phyloP scores from a whole-genome alignment of 202 grass and related monocot genomes.

The Carex arenaria region DNA sequence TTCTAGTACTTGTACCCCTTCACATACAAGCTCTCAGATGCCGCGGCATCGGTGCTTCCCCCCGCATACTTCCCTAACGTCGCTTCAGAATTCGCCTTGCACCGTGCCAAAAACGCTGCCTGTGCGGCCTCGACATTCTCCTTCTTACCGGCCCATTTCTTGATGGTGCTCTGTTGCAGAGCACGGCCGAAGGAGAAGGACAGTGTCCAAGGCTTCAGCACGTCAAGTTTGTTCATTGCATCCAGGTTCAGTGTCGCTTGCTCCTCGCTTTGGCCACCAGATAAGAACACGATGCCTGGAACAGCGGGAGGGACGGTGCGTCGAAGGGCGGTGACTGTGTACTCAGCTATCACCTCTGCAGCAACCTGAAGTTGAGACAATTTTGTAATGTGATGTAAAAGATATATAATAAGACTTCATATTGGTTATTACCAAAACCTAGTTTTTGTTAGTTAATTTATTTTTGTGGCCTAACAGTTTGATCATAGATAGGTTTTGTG shows the following conservation, averaged over 20 bases:
- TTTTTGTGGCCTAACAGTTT: neutral
- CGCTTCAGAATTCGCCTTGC: constrained; percentile 89
- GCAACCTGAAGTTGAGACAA: constrained; percentile 34
- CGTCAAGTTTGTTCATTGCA: constrained; percentile 84
- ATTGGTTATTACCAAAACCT: neutral
- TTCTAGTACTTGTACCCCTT: constrained; percentile 80
- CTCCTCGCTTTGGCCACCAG: constrained; percentile 92
- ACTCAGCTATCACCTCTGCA: constrained; percentile 58
- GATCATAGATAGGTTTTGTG: neutral
- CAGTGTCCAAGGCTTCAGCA: constrained; percentile 83
- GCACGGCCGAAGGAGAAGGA: constrained; percentile 92
- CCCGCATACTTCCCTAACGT: constrained; percentile 71
- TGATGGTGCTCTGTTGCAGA: constrained; percentile 89
- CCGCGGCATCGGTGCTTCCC: constrained; percentile 33
- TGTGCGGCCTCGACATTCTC: constrained; percentile 76
- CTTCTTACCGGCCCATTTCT: constrained; percentile 92
- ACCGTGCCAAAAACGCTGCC: constrained; percentile 59
- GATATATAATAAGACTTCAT: neutral
- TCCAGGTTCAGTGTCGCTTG: constrained; percentile 71
- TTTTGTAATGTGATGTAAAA: neutral
- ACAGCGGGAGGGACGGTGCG: constrained; percentile 86
- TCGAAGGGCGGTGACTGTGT: constrained; percentile 73
- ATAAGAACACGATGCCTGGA: constrained; percentile 80
- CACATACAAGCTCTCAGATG: constrained; percentile 87
- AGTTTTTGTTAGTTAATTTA: neutral